Conservation (phyloP, 2,329 filamentous ascomycete species). For the Lachnum nothofagi region DNA sequence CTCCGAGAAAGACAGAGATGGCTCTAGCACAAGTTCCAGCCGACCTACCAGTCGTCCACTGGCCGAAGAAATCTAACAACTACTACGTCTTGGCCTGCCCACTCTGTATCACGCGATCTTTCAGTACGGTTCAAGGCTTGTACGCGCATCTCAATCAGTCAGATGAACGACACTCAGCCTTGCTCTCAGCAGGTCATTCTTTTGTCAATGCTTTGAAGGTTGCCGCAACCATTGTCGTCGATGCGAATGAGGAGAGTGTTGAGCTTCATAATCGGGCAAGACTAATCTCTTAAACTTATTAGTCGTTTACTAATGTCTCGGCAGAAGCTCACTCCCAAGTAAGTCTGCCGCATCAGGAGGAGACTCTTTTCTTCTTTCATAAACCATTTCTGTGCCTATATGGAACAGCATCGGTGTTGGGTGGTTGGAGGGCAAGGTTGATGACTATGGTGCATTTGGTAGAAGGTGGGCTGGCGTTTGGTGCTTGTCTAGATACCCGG, state of each 20-base stretch:
- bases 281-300: not conserved
- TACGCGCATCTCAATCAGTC: not conserved
- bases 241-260: not conserved
- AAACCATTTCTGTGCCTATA: too few species aligned
- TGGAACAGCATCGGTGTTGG: too few species aligned
- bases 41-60: not conserved
- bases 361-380: too few species aligned
- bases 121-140: not conserved
- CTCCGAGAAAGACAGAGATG: not conserved
- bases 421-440: too few species aligned
- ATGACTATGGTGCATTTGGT: too few species aligned
- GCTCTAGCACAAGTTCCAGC: not conserved
- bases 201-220: not conserved
- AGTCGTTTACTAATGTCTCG: too few species aligned
- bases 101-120: not conserved
- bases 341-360: too few species aligned
- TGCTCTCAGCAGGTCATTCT: not conserved
- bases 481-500: too few species aligned
- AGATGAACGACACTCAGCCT: not conserved
- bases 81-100: not conserved
- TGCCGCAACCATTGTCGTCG: not conserved
- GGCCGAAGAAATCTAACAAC: not conserved
- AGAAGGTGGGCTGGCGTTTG: too few species aligned
- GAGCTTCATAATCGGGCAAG: not conserved
- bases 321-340: too few species aligned